Evolutionary conservation across 2,329 filamentous ascomycete genomes (phyloP), one percentile per base, ranked within the genome.

Genomic region (Pseudogymnoascus sp.): DNA sequence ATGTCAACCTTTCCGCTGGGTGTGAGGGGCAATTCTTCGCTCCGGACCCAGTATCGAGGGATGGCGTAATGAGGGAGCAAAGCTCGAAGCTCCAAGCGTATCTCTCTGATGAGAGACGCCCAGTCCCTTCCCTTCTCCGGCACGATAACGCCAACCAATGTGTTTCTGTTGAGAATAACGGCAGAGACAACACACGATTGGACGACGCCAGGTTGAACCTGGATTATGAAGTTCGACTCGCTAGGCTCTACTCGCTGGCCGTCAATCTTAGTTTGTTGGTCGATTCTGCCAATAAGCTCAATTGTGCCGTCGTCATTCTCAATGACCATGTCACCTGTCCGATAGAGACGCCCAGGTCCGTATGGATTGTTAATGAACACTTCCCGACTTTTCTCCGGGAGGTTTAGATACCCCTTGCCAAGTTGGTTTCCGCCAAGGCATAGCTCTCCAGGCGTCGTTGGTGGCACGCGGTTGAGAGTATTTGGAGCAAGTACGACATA

Each of bases 271-370:
- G 86, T 80, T 71, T 87, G 85, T 25, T 85, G 82, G 67, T 87
- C 84, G 44, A 80, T 80, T 15, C 84, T 79, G 6, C 84, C 84
- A 42, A 85, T 72, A 70, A 86, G 86, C 35, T 83, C 80, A 65
- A 87, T 84, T 13, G 80, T 81, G 7, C 77, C 78, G 67, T 87
- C 81, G 58, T 83, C 75, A 27, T 86, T 70, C 41, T 86, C 75
- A 35, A 84, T 63, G 7, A 70, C 70, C n/a, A 72, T 60, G 38
- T 73, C 71, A 39, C 71, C 71, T 2, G 71, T 72, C 12, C 91
- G 84, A 70, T 96, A 96, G 1, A 95, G 80, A 5, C 84, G 79
- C 9, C 48, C 48, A 61, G 87, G 83, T 2, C 79, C 79, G 0
- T 69, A 72, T 0, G 82, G 83, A 62, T 84, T 76, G 12, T 76